Conservation (phyloP, 495 filamentous ascomycete genomes). For the Hypoxylon subgilvum region DNA sequence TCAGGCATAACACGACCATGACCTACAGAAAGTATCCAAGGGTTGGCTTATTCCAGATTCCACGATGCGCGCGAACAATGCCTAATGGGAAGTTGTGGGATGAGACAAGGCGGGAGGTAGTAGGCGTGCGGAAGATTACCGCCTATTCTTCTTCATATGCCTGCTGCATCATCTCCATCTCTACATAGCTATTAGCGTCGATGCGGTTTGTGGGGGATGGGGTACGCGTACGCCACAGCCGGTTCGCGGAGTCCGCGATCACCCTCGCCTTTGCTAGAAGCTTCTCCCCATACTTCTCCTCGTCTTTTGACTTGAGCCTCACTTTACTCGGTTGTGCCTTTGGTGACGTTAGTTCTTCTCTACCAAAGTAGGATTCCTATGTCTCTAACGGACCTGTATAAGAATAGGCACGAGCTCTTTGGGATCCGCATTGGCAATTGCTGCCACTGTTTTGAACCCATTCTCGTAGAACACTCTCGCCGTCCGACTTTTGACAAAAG, state of each 20-base stretch:
- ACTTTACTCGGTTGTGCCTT: constrained; percentile 68
- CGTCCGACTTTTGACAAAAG: constrained; percentile 78
- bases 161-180: constrained; percentile 55
- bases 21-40: background rate
- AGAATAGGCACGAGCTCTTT: constrained; percentile 73
- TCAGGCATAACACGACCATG: constrained; percentile 8
- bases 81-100: background rate
- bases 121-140: background rate
- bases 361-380: too few species aligned
- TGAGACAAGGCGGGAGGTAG: constrained; percentile 7
- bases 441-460: constrained; percentile 70
- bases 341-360: background rate
- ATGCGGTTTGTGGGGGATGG: constrained; percentile 1
- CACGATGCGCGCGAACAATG: too few species aligned
- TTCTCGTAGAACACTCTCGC: constrained; percentile 79
- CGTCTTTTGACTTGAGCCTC: constrained; percentile 63
- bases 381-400: constrained; percentile 60
- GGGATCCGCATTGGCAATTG: constrained; percentile 70
- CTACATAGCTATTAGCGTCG: constrained; percentile 41
- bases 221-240: constrained; percentile 67
- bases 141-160: constrained; percentile 51
- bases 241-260: constrained; percentile 73
- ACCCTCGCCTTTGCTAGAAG: constrained; percentile 69
- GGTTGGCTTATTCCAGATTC: too few species aligned
- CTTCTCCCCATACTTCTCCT: constrained; percentile 68